Evolutionary conservation across 331 rosid genomes (phyloP).

Genomic region (Dryas integrifolia): DNA sequence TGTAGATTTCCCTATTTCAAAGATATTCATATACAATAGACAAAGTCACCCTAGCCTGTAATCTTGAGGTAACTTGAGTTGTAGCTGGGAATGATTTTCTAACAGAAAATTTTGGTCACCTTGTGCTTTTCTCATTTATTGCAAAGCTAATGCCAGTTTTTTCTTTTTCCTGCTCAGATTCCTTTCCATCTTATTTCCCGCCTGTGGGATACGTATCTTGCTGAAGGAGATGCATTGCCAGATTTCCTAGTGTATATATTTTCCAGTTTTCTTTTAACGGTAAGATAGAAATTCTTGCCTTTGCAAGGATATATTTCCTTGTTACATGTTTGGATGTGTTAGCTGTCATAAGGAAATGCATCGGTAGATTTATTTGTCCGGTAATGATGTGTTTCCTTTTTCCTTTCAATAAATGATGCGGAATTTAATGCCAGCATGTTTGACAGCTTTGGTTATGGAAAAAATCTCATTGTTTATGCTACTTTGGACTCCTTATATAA

Average conservation of each 20-base stretch:
- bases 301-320: constrained; percentile 12
- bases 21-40: background rate
- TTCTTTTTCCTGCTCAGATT: constrained; percentile 45
- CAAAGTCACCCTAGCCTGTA: background rate
- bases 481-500: background rate
- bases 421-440: background rate
- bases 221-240: constrained; percentile 96
- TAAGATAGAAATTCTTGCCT: constrained; percentile 37
- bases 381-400: background rate
- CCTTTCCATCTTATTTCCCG: constrained; percentile 89
- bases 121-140: constrained; percentile 26
- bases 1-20: constrained; percentile 12
- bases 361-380: constrained; percentile 10
- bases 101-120: constrained; percentile 8
- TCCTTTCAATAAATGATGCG: background rate
- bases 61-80: background rate
- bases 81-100: background rate
- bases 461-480: background rate
- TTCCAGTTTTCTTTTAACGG: constrained; percentile 98
- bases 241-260: constrained; percentile 96
- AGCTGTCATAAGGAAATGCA: background rate
- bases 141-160: constrained; percentile 13
- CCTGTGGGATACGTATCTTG: constrained; percentile 98
- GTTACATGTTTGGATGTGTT: constrained; percentile 12
- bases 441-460: background rate